Evolutionary conservation across 805 yeast genomes (phyloP), one percentile per base, ranked within the genome.

Genomic region (Ogataea saltuana): DNA sequence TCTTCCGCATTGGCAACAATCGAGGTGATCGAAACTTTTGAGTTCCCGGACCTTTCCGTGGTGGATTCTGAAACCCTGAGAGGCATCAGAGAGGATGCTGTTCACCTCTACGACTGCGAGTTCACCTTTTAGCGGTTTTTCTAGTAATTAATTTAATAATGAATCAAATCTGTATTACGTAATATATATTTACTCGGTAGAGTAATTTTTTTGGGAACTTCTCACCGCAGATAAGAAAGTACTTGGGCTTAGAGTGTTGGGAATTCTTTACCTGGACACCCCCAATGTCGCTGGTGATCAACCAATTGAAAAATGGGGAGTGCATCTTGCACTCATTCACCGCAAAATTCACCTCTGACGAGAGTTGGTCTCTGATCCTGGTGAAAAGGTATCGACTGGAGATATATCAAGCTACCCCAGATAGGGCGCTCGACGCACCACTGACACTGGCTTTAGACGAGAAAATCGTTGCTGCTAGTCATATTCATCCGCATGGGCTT

Each of bases 21-120:
- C 23, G 58, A 55, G 23, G 48, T 43, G 8, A 55, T 55, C 22
- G 60, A 55, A 12, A 40, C 46, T 7, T 58, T 57, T 33, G 19
- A 33, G 3, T 59, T 59, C 34, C 61, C 63, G 0, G 53, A 48
- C 10, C 56, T 55, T n/a, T 38, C 35, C 18, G 15, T 20, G 22
- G 38, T 39, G 2, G 50, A 51, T 20, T 20, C 42, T 2, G 47
- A 44, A 4, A 4, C 38, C 15, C 41, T 51, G 41, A 26, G 38
- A 26, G 21, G 37, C 34, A 42, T 51, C n/a, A 28, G 42, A 9
- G 48, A 48, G 16, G 48, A 44, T 6, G 47, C 39, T n/a, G 49
- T 46, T 8, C 27, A 34, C 6, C 35, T 44, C 16, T 53, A 53
- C 27, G 41, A 44, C 38, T 44, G 50, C 23, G 54, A 46, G 28